phyloP scores from a whole-genome alignment of 352 stramenopile species.

The Hyaloperonospora arabidopsidis region DNA sequence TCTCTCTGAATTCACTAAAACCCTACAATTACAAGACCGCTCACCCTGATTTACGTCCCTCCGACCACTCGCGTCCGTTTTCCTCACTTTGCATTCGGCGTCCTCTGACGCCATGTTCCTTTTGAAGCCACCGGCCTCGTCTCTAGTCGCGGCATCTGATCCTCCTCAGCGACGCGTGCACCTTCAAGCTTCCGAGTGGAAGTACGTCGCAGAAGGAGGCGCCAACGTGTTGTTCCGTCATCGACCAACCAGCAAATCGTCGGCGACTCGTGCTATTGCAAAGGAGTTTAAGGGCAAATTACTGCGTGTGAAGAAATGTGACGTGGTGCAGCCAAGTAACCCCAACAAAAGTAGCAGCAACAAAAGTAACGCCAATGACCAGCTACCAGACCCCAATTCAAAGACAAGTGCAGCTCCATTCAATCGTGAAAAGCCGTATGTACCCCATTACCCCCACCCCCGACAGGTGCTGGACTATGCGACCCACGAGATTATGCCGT shows the following conservation, averaged over 20 bases:
- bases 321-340: constrained; percentile 21
- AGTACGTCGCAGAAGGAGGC: constrained; percentile 80
- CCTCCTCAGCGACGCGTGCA: constrained; percentile 12
- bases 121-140: constrained; percentile 33
- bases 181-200: constrained; percentile 61
- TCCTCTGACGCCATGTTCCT: constrained; percentile 31
- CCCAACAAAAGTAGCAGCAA: constrained; percentile 2
- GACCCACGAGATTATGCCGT: constrained; percentile 66
- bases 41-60: no score
- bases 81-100: no score
- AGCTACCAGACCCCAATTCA: no score
- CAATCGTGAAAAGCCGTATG: constrained; percentile 24
- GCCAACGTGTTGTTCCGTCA: constrained; percentile 83
- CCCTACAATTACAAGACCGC: no score
- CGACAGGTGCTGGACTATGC: constrained; percentile 64
- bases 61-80: no score
- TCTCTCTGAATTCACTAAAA: no score
- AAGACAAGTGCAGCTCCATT: background rate
- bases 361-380: constrained; percentile 33
- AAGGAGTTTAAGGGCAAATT: constrained; percentile 60
- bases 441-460: constrained; percentile 63
- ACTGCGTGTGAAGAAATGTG: constrained; percentile 81
- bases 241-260: constrained; percentile 20
- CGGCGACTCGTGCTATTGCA: constrained; percentile 14
- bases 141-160: constrained; percentile 4